Base-by-base conservation (phyloP, 805 yeast genomes). In the Blastobotrys chiropterorum region DNA sequence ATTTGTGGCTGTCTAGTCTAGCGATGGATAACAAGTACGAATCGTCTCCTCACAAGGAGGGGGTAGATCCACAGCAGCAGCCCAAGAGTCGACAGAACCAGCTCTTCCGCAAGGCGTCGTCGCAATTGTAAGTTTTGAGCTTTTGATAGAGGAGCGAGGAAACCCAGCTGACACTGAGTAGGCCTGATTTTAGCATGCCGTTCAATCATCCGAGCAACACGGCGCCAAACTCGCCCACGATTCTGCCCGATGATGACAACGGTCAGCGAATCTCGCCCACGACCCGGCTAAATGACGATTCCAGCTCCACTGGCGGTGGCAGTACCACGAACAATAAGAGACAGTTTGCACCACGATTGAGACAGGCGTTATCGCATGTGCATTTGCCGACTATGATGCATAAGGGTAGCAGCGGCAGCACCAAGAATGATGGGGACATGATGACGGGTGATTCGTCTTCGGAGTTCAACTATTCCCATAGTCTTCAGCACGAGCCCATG, bases 351-450 rank as follows among this genome's bases (percentile, higher is more conserved):
- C 59, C 56, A n/a, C 31, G 56, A 19, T 46, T 57, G n/a, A 40
- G 53, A 13, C 48, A 55, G 16, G 60, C 59, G 1, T 38, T 57
- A 31, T 57, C 60, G 21, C 53, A 52, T 41, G 59, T 51, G 17
- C 59, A 57, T 21, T 43, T 57, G 17, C 53, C 58, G 17, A 17
- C 51, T 2, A 2, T 21, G 48, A 19, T 41, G 48, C 45, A 26
- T 40, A 44, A 34, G 38, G 16, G 15, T 41, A 20, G 15, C 46
- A 30, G 15, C 17, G 51, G 52, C 51, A 46, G 19, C 26, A 21
- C 15, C 48, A 44, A 34, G n/a, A 38, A 11, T 11, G 34, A 26
- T 11, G 34, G 5, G 8, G 34, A 26, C 34, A 11, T 26, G 34
- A 47, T 16, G 13, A 15, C 47, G 7, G 38, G 38, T 14, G 47